Base-by-base conservation (phyloP, 768 basidiomycete genomes). In the Lentinus brumalis region DNA sequence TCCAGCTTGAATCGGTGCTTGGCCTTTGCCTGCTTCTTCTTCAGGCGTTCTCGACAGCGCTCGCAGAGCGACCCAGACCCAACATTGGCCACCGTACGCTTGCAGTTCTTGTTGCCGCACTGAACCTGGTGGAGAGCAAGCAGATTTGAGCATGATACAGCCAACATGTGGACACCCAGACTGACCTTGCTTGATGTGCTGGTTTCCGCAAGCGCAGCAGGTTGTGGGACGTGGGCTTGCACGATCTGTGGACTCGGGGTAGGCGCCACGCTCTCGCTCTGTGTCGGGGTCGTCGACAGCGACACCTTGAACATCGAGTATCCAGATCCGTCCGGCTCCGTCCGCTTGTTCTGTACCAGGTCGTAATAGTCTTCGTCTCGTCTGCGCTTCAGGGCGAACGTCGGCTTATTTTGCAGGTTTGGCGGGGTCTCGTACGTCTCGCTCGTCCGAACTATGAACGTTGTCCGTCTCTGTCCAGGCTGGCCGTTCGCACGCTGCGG, bases 1-100 rank as follows among this genome's bases (percentile, higher is more conserved):
- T 65, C 64, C 2, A 85, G 75, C 62, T 75, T 80, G 59, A 77
- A 78, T 39, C 78, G 73, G 51, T 77, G 73, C 69, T 79, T 82
- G 51, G 76, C 73, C 70, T 75, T 76, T 40, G 71, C 76, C 64
- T 78, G 76, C 18, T 74, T 76, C 64, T 76, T 81, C 76, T 79
- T 84, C 56, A 83, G 71, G 41, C 76, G 74, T 31, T 68, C 45
- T 61, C 74, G 76, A 64, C 83, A 84, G 46, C 75, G 77, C 14
- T 76, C 76, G 60, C 83, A 85, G 39, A 82, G 59, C 6, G 71
- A 69, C 21, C 76, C 75, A 0, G 51, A 14, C 8, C 64, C 39
- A 29, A 66, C 66, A 6, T 53, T 29, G 6, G 75, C 63, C 3
- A 83, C 59, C 10, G 62, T 56, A 2, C 82, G 79, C 52, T 62